Conservation (phyloP, 495 filamentous ascomycete species). For the Penicillium roqueforti region DNA sequence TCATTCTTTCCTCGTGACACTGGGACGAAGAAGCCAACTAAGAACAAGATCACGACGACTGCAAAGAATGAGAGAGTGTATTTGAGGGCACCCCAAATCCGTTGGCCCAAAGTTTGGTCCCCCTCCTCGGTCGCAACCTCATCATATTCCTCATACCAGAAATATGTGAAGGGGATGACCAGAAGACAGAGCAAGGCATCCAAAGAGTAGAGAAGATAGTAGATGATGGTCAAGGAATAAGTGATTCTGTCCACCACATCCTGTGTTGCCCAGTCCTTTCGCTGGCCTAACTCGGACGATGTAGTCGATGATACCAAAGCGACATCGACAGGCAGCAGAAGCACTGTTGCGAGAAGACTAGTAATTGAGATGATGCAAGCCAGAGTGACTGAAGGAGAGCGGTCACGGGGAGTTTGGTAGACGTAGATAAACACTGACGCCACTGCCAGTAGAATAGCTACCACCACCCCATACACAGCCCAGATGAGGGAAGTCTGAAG, state of each 20-base stretch:
- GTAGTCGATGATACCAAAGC: constrained; percentile 88
- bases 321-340: constrained; percentile 92
- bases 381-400: constrained; percentile 70
- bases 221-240: constrained; percentile 76
- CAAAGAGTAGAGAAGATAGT: constrained; percentile 86
- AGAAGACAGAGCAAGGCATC: constrained; percentile 90
- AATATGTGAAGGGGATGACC: constrained; percentile 92
- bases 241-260: constrained; percentile 71
- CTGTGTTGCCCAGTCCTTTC: constrained; percentile 92
- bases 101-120: constrained; percentile 60
- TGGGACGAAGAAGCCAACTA: constrained; percentile 91
- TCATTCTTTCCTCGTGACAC: constrained; percentile 59
- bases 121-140: constrained; percentile 76
- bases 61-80: constrained; percentile 84
- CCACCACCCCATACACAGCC: constrained; percentile 81
- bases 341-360: constrained; percentile 82
- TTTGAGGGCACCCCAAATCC: constrained; percentile 79
- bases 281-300: constrained; percentile 66
- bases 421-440: constrained; percentile 76
- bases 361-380: constrained; percentile 84
- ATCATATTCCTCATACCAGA: constrained; percentile 96
- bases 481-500: constrained; percentile 84
- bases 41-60: constrained; percentile 75
- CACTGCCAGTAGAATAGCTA: constrained; percentile 64
- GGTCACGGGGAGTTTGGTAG: constrained; percentile 85